Evolutionary conservation across 495 filamentous ascomycete genomes (phyloP).

Genomic region (Podospora tetraspora): DNA sequence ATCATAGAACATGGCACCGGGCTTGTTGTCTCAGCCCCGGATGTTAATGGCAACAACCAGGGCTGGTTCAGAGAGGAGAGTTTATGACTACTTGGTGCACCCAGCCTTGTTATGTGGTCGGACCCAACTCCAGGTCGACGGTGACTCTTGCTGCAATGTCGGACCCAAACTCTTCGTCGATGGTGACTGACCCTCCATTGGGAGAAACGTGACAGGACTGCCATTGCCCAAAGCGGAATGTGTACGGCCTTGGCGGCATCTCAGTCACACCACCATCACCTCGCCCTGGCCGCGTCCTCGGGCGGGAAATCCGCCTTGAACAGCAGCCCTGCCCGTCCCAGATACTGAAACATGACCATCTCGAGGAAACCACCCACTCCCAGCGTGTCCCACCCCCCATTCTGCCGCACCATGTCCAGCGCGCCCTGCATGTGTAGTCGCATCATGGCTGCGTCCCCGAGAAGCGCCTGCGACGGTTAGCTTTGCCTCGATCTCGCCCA

Average conservation of each 20-base stretch:
- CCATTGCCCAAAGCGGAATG: background rate
- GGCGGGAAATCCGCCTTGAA: background rate
- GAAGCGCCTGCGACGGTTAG: background rate
- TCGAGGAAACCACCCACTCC: background rate
- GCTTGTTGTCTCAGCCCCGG: too few species aligned
- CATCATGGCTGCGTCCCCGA: background rate
- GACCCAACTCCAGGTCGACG: too few species aligned
- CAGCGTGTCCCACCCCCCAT: background rate
- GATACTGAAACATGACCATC: background rate
- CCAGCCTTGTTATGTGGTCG: too few species aligned
- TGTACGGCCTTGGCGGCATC: background rate
- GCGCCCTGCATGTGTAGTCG: slow-evolving; percentile 1
- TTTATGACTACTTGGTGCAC: too few species aligned
- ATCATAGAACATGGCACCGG: too few species aligned
- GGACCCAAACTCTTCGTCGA: too few species aligned
- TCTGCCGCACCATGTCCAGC: background rate
- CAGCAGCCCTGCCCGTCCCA: background rate
- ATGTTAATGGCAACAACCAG: too few species aligned
- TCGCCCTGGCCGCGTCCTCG: background rate
- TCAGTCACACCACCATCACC: background rate
- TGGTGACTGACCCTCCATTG: too few species aligned
- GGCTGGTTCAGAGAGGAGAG: too few species aligned
- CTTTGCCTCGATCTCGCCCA: background rate
- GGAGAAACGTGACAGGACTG: too few species aligned
- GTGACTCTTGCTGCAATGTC: too few species aligned